phyloP scores from a whole-genome alignment of 495 filamentous ascomycete genomes.

The Xanthoparmelia taractica region DNA sequence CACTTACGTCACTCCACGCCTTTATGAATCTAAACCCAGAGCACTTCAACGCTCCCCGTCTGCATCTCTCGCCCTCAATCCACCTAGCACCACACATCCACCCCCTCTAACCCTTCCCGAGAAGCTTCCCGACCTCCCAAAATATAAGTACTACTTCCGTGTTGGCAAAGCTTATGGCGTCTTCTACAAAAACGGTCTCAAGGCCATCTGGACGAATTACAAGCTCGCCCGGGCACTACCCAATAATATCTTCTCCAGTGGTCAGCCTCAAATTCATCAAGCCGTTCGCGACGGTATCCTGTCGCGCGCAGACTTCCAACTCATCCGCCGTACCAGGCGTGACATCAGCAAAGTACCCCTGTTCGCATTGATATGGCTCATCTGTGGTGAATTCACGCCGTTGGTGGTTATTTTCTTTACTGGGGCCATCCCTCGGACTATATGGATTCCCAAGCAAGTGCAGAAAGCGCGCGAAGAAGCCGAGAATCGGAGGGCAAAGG shows the following conservation, averaged over 20 bases:
- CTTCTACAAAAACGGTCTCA: constrained; percentile 85
- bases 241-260: constrained; percentile 33
- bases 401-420: constrained; percentile 61
- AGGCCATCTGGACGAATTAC: constrained; percentile 55
- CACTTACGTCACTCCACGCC: constrained; percentile 3
- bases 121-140: constrained; percentile 11
- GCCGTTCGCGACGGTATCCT: constrained; percentile 35
- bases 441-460: constrained; percentile 69
- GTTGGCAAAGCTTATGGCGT: constrained; percentile 43
- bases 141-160: constrained; percentile 30
- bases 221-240: constrained; percentile 32
- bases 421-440: constrained; percentile 64
- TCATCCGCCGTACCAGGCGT: constrained; percentile 54
- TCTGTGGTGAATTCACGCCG: constrained; percentile 82
- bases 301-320: constrained; percentile 54
- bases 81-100: constrained; percentile 21
- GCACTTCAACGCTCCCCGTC: not conserved
- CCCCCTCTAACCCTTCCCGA: constrained; percentile 20
- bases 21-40: not conserved
- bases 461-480: constrained; percentile 44
- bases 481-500: constrained; percentile 36
- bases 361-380: constrained; percentile 61
- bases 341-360: constrained; percentile 68
- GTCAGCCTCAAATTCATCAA: constrained; percentile 27
- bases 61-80: constrained; percentile 18